Percentiles rank a stretch among this genome's conserved stretches.
Evolutionary conservation across 371 early-diverging fungal species (phyloP).

Genomic region (Thermomucor indicae-seudaticae): DNA sequence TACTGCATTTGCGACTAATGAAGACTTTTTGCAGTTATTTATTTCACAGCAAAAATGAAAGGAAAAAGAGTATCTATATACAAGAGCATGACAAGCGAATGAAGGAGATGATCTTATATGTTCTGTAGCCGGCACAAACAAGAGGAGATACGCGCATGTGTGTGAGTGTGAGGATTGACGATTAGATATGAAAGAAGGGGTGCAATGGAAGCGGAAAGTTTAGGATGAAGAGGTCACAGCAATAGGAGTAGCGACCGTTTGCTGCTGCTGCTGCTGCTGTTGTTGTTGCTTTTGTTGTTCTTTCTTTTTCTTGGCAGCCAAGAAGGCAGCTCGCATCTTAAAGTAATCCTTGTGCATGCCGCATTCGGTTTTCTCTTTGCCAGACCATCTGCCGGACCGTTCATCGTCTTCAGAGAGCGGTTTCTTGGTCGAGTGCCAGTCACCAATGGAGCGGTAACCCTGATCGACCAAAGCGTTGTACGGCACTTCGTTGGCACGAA

Average conservation of each 20-base stretch:
- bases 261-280: constrained; percentile 18
- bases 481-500: constrained; percentile 84
- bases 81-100: too few relatives aligned
- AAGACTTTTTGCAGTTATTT: too few relatives aligned
- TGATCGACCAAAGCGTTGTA: constrained; percentile 86
- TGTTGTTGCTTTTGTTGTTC: constrained; percentile 36
- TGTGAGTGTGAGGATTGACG: too few relatives aligned
- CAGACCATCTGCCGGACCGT: constrained; percentile 89
- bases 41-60: too few relatives aligned
- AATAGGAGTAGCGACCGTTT: background rate
- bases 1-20: too few relatives aligned
- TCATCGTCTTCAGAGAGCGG: constrained; percentile 63
- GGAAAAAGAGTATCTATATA: too few relatives aligned
- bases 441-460: constrained; percentile 92
- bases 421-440: constrained; percentile 87
- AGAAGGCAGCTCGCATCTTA: constrained; percentile 75
- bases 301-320: constrained; percentile 47
- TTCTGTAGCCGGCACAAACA: too few relatives aligned
- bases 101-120: too few relatives aligned
- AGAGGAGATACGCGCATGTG: too few relatives aligned
- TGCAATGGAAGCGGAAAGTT: too few relatives aligned
- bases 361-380: constrained; percentile 88
- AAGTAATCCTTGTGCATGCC: constrained; percentile 95
- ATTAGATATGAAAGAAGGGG: too few relatives aligned
- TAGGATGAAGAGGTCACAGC: constrained; percentile 1